Conservation (phyloP, 352 stramenopile genomes). For the Phytophthora nicotianae region DNA sequence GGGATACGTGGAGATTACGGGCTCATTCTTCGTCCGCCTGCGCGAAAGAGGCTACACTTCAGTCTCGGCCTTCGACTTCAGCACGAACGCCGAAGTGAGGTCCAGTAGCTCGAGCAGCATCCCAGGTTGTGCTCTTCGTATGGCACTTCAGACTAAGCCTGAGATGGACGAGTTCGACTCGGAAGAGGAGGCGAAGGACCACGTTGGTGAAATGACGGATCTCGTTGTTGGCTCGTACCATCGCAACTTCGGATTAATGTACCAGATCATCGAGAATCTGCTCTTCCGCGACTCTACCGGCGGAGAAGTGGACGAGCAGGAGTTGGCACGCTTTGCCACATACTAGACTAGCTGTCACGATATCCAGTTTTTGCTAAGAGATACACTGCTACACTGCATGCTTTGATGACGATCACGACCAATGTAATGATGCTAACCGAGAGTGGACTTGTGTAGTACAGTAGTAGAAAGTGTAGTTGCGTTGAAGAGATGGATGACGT, state of each 20-base stretch:
- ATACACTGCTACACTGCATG: no score
- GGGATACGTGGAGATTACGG: constrained; percentile 38
- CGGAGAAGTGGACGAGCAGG: constrained; percentile 20
- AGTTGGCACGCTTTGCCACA: constrained; percentile 16
- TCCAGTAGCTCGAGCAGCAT: not conserved
- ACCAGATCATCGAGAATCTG: constrained; percentile 45
- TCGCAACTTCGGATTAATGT: constrained; percentile 47
- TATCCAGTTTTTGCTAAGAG: no score
- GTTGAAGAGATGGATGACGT: no score
- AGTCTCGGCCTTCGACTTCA: constrained; percentile 18
- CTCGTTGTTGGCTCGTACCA: constrained; percentile 54
- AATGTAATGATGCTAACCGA: no score
- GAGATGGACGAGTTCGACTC: constrained; percentile 30
- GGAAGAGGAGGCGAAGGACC: constrained; percentile 18
- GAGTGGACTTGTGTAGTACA: no score
- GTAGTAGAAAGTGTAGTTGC: no score
- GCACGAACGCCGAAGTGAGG: constrained; percentile 3
- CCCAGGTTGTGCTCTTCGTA: constrained; percentile 24
- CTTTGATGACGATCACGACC: no score
- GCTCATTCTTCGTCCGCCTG: constrained; percentile 38
- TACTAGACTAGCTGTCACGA: constrained; percentile 8
- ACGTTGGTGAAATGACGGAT: constrained; percentile 52
- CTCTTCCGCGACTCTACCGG: constrained; percentile 33
- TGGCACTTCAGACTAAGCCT: constrained; percentile 30
- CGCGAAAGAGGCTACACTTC: constrained; percentile 41